Conservation (phyloP, 768 basidiomycete genomes). For the Daedalea quercina region DNA sequence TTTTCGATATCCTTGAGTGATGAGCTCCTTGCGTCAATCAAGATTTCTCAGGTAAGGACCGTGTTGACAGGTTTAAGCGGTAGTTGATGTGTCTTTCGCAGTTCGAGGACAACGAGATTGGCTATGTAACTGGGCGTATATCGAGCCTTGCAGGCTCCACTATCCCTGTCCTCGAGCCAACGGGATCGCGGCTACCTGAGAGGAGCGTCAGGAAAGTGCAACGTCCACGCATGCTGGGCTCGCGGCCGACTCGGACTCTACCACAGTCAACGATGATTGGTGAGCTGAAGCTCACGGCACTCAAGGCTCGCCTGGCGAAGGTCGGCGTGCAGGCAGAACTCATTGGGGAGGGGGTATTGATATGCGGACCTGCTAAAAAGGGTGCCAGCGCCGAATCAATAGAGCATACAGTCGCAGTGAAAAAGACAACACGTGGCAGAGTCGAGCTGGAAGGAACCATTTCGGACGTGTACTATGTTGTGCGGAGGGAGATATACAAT, state of each 20-base stretch:
- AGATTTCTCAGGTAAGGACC: constrained; percentile 76
- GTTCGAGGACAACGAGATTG: constrained; percentile 98
- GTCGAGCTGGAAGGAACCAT: constrained; percentile 88
- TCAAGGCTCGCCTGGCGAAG: constrained; percentile 73
- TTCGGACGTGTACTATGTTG: constrained; percentile 83
- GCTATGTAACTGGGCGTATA: constrained; percentile 86
- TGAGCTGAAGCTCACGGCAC: constrained; percentile 84
- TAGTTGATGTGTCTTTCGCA: constrained; percentile 22
- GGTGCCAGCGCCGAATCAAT: constrained; percentile 34
- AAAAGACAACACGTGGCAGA: constrained; percentile 78
- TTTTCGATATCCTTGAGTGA: constrained; percentile 95
- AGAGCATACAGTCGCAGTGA: constrained; percentile 76
- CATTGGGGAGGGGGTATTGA: constrained; percentile 93
- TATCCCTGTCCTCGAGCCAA: constrained; percentile 81
- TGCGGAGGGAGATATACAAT: constrained; percentile 84
- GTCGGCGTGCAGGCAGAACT: constrained; percentile 87
- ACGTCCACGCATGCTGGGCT: constrained; percentile 46
- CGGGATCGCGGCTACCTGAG: constrained; percentile 21
- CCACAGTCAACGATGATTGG: constrained; percentile 96
- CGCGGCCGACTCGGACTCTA: constrained; percentile 58
- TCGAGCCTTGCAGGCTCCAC: constrained; percentile 79
- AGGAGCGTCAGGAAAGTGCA: constrained; percentile 12
- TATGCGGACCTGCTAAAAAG: constrained; percentile 64
- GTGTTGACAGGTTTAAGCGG: not conserved
- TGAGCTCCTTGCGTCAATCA: constrained; percentile 68